Base-by-base conservation (phyloP, 805 yeast genomes). In the Kodamaea neixiangensis region DNA sequence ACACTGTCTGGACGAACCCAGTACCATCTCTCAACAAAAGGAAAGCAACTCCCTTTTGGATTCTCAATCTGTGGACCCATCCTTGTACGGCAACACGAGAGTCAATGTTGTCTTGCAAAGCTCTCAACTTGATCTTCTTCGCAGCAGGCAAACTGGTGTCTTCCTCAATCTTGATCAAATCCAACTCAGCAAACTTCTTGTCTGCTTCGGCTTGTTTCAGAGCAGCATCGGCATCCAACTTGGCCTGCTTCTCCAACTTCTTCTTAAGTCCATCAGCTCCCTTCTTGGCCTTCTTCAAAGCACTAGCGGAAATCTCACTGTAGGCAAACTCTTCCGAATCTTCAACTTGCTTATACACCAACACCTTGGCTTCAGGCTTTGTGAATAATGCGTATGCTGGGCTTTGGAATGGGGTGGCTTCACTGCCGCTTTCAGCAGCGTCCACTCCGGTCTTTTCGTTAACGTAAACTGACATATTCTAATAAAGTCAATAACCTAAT, bases 11-110 rank as follows among this genome's bases (percentile, higher is more conserved):
- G 55, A 94, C 67, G 69, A 65, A 91, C 2, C 98, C 98, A 35
- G 93, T 77, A 61, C 99, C 99, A 68, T 94, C 99, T 77, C 99
- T 86, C 64, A 94, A 76, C 39, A 96, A 94, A 52, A 96, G 67
- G 68, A 94, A 94, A 14, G 87, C 94, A 44, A 90, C 80, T 43
- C 96, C 97, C 76, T 96, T 94, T 72, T 94, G 98, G 41, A 83
- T 61, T 71, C 99, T 86, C 61, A 96, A 78, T 68, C 99, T 86
- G 71, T 94, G 99, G 54, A 94, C 79, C 99, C 99, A 94, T 55
- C 99, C 99, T 57, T 83, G 84, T 41, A 93, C 86, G 50, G 77
- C 67, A 48, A 90, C 90, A 69, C 99, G 83, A 55, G 75, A 59
- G 51, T 83, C 94, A 39, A 90, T 78, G 61, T 71, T 62, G 5